Evolutionary conservation across 495 filamentous ascomycete species (phyloP).

Genomic region (Cercophora newfieldiana): DNA sequence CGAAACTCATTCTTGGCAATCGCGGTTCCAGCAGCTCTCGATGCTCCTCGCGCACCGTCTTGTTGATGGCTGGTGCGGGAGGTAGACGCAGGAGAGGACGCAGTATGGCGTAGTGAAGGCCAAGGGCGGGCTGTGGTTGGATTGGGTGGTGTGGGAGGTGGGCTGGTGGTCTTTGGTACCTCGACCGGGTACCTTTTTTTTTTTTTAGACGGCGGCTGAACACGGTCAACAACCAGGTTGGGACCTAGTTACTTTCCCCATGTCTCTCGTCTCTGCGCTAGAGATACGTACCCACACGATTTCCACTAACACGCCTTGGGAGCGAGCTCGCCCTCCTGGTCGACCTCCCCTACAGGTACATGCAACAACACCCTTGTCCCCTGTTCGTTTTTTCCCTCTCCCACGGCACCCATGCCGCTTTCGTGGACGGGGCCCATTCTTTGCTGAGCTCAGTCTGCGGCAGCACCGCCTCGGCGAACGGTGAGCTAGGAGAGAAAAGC

Average conservation of each 20-base stretch:
- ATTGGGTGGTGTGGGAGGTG: not conserved
- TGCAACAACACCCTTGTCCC: slow-evolving; percentile 26
- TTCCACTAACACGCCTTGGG: slow-evolving; percentile 7
- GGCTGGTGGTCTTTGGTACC: slow-evolving; percentile 21
- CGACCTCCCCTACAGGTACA: slow-evolving; percentile 9
- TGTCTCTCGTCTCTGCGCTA: slow-evolving; percentile 25
- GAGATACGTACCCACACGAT: slow-evolving; percentile 22
- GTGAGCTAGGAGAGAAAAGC: slow-evolving; percentile 5
- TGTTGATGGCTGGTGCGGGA: slow-evolving; percentile 3
- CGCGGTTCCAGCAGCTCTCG: too few relatives aligned
- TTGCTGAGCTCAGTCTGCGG: slow-evolving; percentile 27
- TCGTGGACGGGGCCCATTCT: slow-evolving; percentile 19
- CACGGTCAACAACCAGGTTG: slow-evolving; percentile 30
- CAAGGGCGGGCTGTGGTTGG: not conserved
- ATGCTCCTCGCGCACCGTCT: not conserved
- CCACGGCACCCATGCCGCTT: slow-evolving; percentile 13
- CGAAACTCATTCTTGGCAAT: not conserved
- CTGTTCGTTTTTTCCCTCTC: slow-evolving; percentile 12
- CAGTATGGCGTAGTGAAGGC: not conserved
- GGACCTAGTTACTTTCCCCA: slow-evolving; percentile 22
- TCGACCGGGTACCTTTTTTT: slow-evolving; percentile 11
- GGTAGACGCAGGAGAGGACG: not conserved
- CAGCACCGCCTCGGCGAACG: slow-evolving; percentile 25
- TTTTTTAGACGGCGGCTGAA: slow-evolving; percentile 29
- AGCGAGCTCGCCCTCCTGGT: not conserved